phyloP scores from a whole-genome alignment of 495 filamentous ascomycete species.

The Bacidia rubella region DNA sequence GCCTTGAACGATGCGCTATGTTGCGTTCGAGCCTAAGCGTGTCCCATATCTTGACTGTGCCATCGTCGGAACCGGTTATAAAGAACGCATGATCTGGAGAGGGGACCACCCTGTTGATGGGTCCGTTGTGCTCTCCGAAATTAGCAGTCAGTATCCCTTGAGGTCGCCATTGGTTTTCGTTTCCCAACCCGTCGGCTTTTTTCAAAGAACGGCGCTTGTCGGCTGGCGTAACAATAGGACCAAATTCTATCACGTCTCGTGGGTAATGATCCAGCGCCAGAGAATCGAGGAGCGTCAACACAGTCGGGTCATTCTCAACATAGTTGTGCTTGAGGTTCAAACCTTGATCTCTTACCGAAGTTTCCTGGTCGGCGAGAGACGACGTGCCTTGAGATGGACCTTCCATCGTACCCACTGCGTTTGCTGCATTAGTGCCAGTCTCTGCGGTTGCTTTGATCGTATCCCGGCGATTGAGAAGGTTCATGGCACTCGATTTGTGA shows the following conservation, averaged over 20 bases:
- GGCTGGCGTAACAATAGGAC: constrained; percentile 66
- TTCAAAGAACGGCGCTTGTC: constrained; percentile 45
- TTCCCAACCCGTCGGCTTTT: constrained; percentile 35
- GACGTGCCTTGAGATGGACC: constrained; percentile 39
- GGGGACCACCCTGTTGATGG: constrained; percentile 69
- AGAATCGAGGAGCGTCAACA: constrained; percentile 72
- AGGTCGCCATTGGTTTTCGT: constrained; percentile 61
- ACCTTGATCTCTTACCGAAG: constrained; percentile 20
- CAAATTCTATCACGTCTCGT: constrained; percentile 53
- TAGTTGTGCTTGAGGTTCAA: constrained; percentile 54
- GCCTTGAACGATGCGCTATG: constrained; percentile 71
- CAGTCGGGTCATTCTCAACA: constrained; percentile 73
- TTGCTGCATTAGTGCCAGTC: constrained; percentile 66
- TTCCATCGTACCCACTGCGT: constrained; percentile 78
- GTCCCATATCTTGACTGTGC: constrained; percentile 89
- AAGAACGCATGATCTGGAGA: constrained; percentile 94
- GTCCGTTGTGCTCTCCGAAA: constrained; percentile 73
- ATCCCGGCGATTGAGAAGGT: constrained; percentile 65
- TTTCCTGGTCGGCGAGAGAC: constrained; percentile 1
- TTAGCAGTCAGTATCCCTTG: constrained; percentile 71
- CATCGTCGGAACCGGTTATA: constrained; percentile 84
- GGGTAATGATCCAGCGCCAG: constrained; percentile 89
- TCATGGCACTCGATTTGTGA: constrained; percentile 69
- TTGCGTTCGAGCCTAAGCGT: constrained; percentile 78
- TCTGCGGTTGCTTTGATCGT: constrained; percentile 69